Percentiles rank a stretch among this genome's conserved stretches.
Conservation (phyloP, 768 basidiomycete species). For the Mycena capillaripes region DNA sequence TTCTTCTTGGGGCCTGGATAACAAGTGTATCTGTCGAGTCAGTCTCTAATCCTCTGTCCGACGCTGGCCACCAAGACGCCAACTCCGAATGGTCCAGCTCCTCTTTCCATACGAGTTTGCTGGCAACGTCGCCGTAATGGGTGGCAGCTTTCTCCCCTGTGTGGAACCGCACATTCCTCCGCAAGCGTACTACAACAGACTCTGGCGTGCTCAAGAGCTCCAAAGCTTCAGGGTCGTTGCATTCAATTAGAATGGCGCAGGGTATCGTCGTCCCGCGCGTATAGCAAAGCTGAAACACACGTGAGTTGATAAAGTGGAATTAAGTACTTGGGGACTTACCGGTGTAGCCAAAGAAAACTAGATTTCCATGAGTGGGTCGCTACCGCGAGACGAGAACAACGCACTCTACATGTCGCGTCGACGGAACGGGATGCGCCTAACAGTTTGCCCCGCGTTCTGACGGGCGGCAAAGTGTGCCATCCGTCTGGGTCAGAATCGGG, state of each 20-base stretch:
- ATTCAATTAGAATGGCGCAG: conserved; percentile 47
- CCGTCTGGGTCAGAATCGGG: conserved; percentile 56
- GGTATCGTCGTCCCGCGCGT: conserved; percentile 58
- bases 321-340: conserved; percentile 42
- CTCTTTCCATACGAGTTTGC: conserved; percentile 41
- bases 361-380: conserved; percentile 4
- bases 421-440: conserved; percentile 44
- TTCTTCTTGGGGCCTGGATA: conserved; percentile 20
- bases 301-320: neutral
- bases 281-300: conserved; percentile 52
- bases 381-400: conserved; percentile 30
- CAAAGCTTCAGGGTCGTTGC: conserved; percentile 51
- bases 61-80: conserved; percentile 52
- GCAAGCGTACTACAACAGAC: conserved; percentile 49
- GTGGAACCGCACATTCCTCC: conserved; percentile 43
- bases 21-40: conserved; percentile 27
- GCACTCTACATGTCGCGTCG: conserved; percentile 50
- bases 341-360: conserved; percentile 58
- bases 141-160: conserved; percentile 28
- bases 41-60: conserved; percentile 22
- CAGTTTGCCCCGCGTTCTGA: conserved; percentile 46
- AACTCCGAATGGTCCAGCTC: conserved; percentile 44
- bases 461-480: conserved; percentile 49
- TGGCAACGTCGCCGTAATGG: conserved; percentile 15
- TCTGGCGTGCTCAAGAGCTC: conserved; percentile 51